phyloP scores from a whole-genome alignment of 1,139 yeast genomes.

The Yamadazyma sp. region DNA sequence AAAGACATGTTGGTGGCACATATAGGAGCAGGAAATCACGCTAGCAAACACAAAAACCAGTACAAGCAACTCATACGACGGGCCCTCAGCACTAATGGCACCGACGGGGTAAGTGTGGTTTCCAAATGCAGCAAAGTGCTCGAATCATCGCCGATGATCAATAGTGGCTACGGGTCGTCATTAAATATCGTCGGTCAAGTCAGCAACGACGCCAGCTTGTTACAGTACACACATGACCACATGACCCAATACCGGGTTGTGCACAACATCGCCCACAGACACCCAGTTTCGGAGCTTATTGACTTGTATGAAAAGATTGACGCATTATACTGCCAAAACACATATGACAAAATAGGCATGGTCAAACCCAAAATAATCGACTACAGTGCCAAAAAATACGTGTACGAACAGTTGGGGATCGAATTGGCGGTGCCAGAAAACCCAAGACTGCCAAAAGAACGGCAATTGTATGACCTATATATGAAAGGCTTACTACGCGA shows the following conservation, averaged over 20 bases:
- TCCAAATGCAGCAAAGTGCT: constrained; percentile 26
- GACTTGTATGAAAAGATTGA: constrained; percentile 19
- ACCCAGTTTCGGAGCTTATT: constrained; percentile 25
- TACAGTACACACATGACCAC: constrained; percentile 12
- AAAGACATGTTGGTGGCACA: constrained; percentile 31
- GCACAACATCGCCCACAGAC: constrained; percentile 22
- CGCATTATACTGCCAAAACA: constrained; percentile 11
- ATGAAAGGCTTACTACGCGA: constrained; percentile 12
- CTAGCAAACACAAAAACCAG: constrained; percentile 13
- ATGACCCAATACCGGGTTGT: constrained; percentile 20
- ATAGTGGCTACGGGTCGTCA: constrained; percentile 60
- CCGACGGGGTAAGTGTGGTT: constrained; percentile 9
- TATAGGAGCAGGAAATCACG: constrained; percentile 43
- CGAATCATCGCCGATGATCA: constrained; percentile 48
- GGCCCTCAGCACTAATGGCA: constrained; percentile 18
- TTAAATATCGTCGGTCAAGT: constrained; percentile 46
- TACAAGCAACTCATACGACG: constrained; percentile 24
- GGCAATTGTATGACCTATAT: constrained; percentile 14
- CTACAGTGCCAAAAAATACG: constrained; percentile 8
- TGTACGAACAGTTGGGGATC: constrained; percentile 10
- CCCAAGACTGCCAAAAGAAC: constrained; percentile 8
- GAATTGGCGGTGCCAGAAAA: constrained; percentile 1
- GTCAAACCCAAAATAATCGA: constrained; percentile 26
- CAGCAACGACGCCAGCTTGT: constrained; percentile 52
- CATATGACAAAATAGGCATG: constrained; percentile 20